Base-by-base conservation (phyloP, 768 basidiomycete genomes). In the Gymnopilus junonius region DNA sequence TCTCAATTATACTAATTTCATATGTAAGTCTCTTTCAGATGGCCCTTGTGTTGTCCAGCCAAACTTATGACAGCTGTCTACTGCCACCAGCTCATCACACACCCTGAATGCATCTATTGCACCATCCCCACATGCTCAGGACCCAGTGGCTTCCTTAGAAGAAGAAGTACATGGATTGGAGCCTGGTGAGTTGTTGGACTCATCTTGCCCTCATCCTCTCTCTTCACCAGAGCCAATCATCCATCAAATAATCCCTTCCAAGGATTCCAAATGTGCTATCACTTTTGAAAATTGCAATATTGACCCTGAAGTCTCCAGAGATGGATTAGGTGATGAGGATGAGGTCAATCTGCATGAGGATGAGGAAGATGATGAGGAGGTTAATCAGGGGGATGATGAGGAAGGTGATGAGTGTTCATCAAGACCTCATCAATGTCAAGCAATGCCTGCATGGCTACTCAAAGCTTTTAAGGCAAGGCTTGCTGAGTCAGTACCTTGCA, bases 301-400 rank as follows among this genome's bases (percentile, higher is more conserved):
- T 11, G 35, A 35, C 20, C 40, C 40, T 3, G 40, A 42, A 12
- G 15, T n/a, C 20, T 42, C 40, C 2, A n/a, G 40, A 42, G 40
- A 42, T 42, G 40, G 40, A 1, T 55, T 64, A 27, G 51, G 51
- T 12, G 40, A 37, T 14, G 63, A 64, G 34, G 63, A 64, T 55
- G 12, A 2, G 8, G 31, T 56, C 3, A 51, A 60, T 0, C 11
- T 25, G 17, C n/a, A 25, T 1, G 40, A 31, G 4, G 40, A 46
- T 6, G 58, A 64, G 3, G 51, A 54, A 35, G 62, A 61, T 17
- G 62, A 64, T 21, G 51, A 58, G 14, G 59, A 59, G 27, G n/a
- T n/a, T 51, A 45, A 3, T 61, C 21, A 2, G 57, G 59, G 31
- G 61, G 65, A 63, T 8, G 50, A 45, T 1, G 62, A 48, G n/a